A percentile compares a stretch with the other conserved stretches of the same genome.
These are phyloP conservation scores for Aspergillus sp. DNA, from an alignment of 2,329 filamentous ascomycete species.

Conservation along the genomic window DNA sequence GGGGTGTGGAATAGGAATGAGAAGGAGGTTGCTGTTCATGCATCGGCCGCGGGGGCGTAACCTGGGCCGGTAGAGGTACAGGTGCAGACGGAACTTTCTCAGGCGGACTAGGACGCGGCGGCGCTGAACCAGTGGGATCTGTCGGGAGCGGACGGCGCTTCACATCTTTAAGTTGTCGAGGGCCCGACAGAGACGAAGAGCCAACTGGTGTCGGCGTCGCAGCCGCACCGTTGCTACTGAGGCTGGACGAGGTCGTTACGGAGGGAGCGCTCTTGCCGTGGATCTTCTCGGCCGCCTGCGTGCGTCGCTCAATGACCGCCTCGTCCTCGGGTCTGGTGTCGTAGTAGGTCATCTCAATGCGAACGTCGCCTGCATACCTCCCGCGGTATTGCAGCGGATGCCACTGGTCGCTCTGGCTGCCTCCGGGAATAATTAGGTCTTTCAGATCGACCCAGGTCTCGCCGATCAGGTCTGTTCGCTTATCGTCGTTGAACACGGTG, in stretches of 20 bases:
- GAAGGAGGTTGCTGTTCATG: conserved; percentile 16
- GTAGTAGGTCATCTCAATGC: conserved; percentile 95
- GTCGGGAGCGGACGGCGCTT: conserved; percentile 83
- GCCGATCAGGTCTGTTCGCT: conserved; percentile 93
- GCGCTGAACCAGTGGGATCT: conserved; percentile 63
- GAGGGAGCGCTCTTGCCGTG: conserved; percentile 29
- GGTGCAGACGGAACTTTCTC: conserved; percentile 33
- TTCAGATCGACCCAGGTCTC: conserved; percentile 87
- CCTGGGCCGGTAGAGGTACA: conserved; percentile 32
- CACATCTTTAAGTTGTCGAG: conserved; percentile 61
- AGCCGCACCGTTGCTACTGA: conserved; percentile 29
- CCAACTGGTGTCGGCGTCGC: conserved; percentile 6
- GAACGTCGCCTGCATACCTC: conserved; percentile 93
- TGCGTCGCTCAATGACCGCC: conserved; percentile 56
- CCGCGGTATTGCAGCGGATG: conserved; percentile 82
- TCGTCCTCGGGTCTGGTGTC: conserved; percentile 85
- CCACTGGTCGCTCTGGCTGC: conserved; percentile 94
- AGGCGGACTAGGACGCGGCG: conserved; percentile 47
- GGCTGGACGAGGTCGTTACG: not conserved
- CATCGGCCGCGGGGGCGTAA: conserved; percentile 21
- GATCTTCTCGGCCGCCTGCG: conserved; percentile 38
- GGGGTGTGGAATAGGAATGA: conserved; percentile 20
- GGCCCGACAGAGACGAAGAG: conserved; percentile 38
- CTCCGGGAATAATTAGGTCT: conserved; percentile 76
- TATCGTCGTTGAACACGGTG: conserved; percentile 97